Evolutionary conservation across 208 protist genomes (phyloP), one percentile per base, ranked within the genome.

Genomic region (Acanthamoeba royreba): DNA sequence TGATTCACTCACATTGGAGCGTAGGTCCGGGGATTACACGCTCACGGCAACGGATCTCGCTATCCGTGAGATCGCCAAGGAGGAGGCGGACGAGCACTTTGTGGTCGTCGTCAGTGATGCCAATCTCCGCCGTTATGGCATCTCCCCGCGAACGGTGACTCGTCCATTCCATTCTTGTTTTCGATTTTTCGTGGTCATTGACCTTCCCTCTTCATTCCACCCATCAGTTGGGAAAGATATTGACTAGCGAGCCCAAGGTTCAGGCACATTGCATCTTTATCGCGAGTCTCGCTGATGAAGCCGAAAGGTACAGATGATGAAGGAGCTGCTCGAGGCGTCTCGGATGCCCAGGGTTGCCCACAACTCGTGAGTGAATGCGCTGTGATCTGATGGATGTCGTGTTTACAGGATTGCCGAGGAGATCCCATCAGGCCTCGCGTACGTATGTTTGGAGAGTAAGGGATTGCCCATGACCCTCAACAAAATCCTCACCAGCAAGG

Each of bases 71-170:
- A 11, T 95, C 7, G 49, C 17, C 42, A 81, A 97, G 55, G 95
- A 98, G 83, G 97, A 98, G 83, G 98, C 96, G 3, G 98, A 98
- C 91, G 96, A 98, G 33, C 98, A 98, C 93, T 98, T 99, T 96
- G 98, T 99, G 4, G 98, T 99, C 94, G 95, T 99, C 22, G 96
- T 99, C 55, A 98, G 97, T 86, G 98, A 99, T 86, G 98, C 98
- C 38, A 99, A 99, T 90, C 95, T 99, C 52, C 95, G 95, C 22
- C 97, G 97, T 28, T 99, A 99, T 95, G 98, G 98, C 91, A 99
- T 99, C 42, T 33, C 85, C 1, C 85, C 52, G 17, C 35, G 52
- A 40, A 43, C 28, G 22, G 85, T 91, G 69, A 25, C 13, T 45
- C n/a, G 19, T 85, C 46, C 25, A 9, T 40, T 85, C 38, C 5